These are phyloP conservation scores for Saturnispora silvae DNA, from an alignment of 805 yeast species.

Conservation along the genomic window DNA sequence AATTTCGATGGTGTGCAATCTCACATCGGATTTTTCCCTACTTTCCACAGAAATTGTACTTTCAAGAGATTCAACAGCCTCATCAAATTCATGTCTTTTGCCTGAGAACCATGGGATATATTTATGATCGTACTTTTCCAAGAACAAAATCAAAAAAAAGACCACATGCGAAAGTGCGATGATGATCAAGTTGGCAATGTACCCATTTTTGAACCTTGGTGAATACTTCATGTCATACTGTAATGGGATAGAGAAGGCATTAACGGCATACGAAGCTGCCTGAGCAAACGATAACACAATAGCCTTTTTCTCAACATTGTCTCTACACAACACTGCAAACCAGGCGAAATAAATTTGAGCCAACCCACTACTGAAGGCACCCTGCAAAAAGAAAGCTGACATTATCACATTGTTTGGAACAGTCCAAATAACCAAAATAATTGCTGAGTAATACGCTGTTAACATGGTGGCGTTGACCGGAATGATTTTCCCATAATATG, in stretches of 20 bases:
- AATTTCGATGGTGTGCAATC: not conserved
- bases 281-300: conserved; percentile 14
- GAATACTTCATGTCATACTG: conserved; percentile 12
- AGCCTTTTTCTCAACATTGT: conserved; percentile 18
- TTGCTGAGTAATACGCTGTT: conserved; percentile 10
- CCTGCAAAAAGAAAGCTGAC: conserved; percentile 34
- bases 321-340: conserved; percentile 16
- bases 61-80: not conserved
- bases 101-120: conserved; percentile 12
- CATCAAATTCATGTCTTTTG: conserved; percentile 5
- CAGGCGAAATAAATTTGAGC: conserved; percentile 15
- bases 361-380: conserved; percentile 11
- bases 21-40: not conserved
- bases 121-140: conserved; percentile 10
- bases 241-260: conserved; percentile 17
- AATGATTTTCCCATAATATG: conserved; percentile 24
- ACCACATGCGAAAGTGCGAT: conserved; percentile 9
- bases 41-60: not conserved
- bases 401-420: conserved; percentile 16
- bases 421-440: conserved; percentile 12
- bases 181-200: conserved; percentile 12
- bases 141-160: conserved; percentile 8
- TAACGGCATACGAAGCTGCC: conserved; percentile 14
- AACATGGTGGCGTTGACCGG: conserved; percentile 6
- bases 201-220: conserved; percentile 14